Evolutionary conservation across 1,139 yeast genomes (phyloP).

Genomic region (Pichia sp.): DNA sequence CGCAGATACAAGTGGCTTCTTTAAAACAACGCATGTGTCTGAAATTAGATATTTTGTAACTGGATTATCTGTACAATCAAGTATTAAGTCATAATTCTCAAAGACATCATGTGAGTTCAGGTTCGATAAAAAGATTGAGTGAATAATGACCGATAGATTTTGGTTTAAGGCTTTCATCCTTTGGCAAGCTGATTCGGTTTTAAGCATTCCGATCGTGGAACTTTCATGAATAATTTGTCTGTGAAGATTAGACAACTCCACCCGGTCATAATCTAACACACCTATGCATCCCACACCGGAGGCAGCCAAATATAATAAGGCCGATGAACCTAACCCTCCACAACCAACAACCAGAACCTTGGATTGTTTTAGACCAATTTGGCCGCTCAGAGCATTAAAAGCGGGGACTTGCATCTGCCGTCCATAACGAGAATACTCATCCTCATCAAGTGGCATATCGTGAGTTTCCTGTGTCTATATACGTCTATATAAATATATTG

Average conservation of each 20-base stretch:
- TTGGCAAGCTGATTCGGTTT: constrained; percentile 71
- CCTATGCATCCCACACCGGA: constrained; percentile 87
- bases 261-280: constrained; percentile 80
- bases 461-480: constrained; percentile 10
- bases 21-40: constrained; percentile 71
- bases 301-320: constrained; percentile 75
- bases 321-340: constrained; percentile 96
- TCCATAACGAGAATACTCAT: constrained; percentile 83
- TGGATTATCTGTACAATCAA: constrained; percentile 96
- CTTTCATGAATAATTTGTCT: constrained; percentile 81
- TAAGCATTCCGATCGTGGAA: constrained; percentile 58
- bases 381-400: constrained; percentile 53
- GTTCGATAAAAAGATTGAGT: constrained; percentile 48
- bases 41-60: constrained; percentile 80
- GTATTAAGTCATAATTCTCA: constrained; percentile 61
- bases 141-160: constrained; percentile 49
- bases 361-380: constrained; percentile 51
- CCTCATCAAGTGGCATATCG: constrained; percentile 32
- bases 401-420: constrained; percentile 92
- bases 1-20: constrained; percentile 79
- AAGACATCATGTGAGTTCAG: constrained; percentile 63
- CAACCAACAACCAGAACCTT: constrained; percentile 83
- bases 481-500: not conserved
- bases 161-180: constrained; percentile 62
- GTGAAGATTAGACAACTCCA: constrained; percentile 81